Base-by-base conservation (phyloP, 2,329 filamentous ascomycete species). In the Penicillium janthinellum region DNA sequence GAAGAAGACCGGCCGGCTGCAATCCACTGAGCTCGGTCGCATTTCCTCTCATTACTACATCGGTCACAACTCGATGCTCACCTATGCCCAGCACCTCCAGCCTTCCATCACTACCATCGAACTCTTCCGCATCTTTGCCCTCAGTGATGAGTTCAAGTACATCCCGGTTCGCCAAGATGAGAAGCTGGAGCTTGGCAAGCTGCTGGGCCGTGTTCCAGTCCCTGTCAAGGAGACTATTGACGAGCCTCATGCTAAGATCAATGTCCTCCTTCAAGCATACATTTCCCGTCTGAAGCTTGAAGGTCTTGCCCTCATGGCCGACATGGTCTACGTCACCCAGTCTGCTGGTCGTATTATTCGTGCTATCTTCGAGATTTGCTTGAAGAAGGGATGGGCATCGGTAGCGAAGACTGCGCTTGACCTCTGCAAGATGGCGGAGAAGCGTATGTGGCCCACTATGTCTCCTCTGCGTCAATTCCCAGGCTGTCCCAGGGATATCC, bases 371-470 rank as follows among this genome's bases (percentile, higher is more conserved):
- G 96, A 99, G 78, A 98, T 99, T 56, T 90, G 91, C n/a, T 79
- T 99, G 66, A 96, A 94, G 79, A 97, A 97, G 77, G 94, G 94
- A 37, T 99, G 94, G 94, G 88, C 95, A 0, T 89, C 88, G 15
- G 95, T 98, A 3, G 91, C 95, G 8, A 96, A 95, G 79, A 92
- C 90, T 63, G 93, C 95, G 0, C 82, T 99, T 44, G 91, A 96
- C 69, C 84, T 99, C 55, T 99, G 96, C 80, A 99, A 99, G 81
- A 98, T 96, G 92, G 95, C 94, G 0, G 95, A 99, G 81, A 96
- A 96, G 83, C 86, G 96, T 52, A 99, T 99, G 96, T 99, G 95
- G 95, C 93, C 94, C 14, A 98, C 94, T 5, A 99, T 98, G 95
- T 91, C 92, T 39, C 95, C 96, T 11, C 82, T 99, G 35, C 87